phyloP scores from a whole-genome alignment of 2,329 filamentous ascomycete genomes.

The Purpureocillium lavendulum region DNA sequence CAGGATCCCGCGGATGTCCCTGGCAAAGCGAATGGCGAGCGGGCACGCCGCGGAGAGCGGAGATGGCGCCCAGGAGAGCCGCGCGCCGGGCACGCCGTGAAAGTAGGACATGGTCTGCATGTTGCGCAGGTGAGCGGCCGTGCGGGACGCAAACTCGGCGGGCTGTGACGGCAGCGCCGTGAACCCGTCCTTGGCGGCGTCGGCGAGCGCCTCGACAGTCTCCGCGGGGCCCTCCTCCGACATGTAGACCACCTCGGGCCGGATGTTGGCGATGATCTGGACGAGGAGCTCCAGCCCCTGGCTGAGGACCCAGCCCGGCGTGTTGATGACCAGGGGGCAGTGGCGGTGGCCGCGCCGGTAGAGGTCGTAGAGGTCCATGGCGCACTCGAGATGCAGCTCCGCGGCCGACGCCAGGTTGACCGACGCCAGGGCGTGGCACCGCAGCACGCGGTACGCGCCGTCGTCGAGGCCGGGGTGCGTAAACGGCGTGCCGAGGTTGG shows the following conservation, averaged over 20 bases:
- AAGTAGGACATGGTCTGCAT: slow-evolving; percentile 82
- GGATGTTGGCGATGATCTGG: slow-evolving; percentile 43
- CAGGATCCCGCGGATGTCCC: slow-evolving; percentile 56
- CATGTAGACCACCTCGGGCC: slow-evolving; percentile 60
- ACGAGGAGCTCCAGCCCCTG: slow-evolving; percentile 58
- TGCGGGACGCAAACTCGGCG: slow-evolving; percentile 46
- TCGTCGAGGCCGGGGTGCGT: slow-evolving; percentile 41
- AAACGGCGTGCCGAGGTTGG: slow-evolving; percentile 60
- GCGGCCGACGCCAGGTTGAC: slow-evolving; percentile 58
- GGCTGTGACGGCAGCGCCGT: slow-evolving; percentile 50
- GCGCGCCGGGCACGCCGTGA: slow-evolving; percentile 32
- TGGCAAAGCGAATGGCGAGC: slow-evolving; percentile 52
- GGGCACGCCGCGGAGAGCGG: slow-evolving; percentile 51
- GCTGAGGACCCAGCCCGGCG: slow-evolving; percentile 65
- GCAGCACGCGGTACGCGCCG: slow-evolving; percentile 32
- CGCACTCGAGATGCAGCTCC: slow-evolving; percentile 57
- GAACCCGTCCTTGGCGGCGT: slow-evolving; percentile 34
- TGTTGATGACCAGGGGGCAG: slow-evolving; percentile 61
- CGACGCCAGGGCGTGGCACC: slow-evolving; percentile 59
- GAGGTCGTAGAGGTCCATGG: slow-evolving; percentile 50
- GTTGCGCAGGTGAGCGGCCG: slow-evolving; percentile 55
- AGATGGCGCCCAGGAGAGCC: slow-evolving; percentile 38
- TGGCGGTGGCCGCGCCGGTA: slow-evolving; percentile 40
- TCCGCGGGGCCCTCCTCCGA: slow-evolving; percentile 53
- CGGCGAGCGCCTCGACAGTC: slow-evolving; percentile 43